Evolutionary conservation across 1,284 basidiomycete genomes (phyloP).

Genomic region (Moniliophthora roreri): DNA sequence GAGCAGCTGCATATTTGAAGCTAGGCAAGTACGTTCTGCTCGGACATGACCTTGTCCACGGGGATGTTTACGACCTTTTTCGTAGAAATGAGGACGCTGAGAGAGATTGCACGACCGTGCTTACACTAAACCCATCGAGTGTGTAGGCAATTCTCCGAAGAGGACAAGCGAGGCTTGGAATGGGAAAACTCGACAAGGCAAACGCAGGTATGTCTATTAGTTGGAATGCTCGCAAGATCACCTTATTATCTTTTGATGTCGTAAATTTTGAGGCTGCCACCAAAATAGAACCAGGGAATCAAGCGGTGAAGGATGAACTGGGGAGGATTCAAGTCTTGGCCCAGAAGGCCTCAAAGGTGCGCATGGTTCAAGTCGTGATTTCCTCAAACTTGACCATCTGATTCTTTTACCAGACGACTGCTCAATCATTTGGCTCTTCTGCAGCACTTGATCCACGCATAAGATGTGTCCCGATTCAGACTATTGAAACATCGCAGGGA

Average conservation of each 20-base stretch:
- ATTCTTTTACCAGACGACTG: conserved; percentile 5
- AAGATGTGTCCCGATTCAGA: conserved; percentile 68
- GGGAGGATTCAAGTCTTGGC: conserved; percentile 41
- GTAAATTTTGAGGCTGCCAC: conserved; percentile 62
- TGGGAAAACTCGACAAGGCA: conserved; percentile 54
- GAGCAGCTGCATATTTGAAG: conserved; percentile 82
- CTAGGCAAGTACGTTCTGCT: conserved; percentile 72
- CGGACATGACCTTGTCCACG: conserved; percentile 5
- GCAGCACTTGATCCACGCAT: conserved; percentile 32
- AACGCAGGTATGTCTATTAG: conserved; percentile 47
- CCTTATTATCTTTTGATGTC: conserved; percentile 4
- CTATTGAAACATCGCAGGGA: conserved; percentile 43
- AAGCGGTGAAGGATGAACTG: conserved; percentile 57
- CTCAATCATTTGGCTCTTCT: too few species aligned
- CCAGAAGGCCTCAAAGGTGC: conserved; percentile 31
- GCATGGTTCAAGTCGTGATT: not conserved
- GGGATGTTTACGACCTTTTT: not conserved
- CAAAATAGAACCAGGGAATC: conserved; percentile 57
- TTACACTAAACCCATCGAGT: conserved; percentile 53
- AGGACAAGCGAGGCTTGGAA: conserved; percentile 60
- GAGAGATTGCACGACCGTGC: conserved; percentile 63
- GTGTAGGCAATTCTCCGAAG: conserved; percentile 74
- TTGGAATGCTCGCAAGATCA: not conserved
- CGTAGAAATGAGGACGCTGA: conserved; percentile 71
- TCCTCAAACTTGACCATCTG: conserved; percentile 9